Conservation (phyloP, 2,329 filamentous ascomycete genomes). For the Cercospora janseana region DNA sequence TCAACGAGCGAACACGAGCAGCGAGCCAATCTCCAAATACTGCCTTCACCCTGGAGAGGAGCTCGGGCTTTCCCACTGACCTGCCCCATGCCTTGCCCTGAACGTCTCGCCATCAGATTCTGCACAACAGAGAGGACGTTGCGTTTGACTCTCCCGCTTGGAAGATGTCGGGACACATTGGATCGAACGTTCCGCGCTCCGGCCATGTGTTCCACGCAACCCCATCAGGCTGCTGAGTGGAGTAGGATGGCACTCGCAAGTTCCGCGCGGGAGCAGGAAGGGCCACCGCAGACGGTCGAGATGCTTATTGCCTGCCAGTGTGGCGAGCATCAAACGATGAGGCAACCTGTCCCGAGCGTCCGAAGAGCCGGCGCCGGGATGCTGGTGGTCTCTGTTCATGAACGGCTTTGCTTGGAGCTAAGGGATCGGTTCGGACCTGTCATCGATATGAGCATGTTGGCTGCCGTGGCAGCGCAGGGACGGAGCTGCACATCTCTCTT, state of each 20-base stretch:
- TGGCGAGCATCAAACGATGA: conserved; percentile 10
- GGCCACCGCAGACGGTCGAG: conserved; percentile 22
- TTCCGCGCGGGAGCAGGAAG: conserved; percentile 22
- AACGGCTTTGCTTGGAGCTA: conserved; percentile 16
- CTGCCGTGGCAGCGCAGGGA: conserved; percentile 21
- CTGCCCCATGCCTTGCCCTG: conserved; percentile 21
- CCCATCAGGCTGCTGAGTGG: conserved; percentile 23
- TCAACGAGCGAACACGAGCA: conserved; percentile 21
- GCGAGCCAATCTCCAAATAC: conserved; percentile 23
- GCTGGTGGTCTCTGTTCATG: conserved; percentile 20
- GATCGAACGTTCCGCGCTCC: conserved; percentile 21
- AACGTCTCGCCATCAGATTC: conserved; percentile 24
- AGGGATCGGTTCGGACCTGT: conserved; percentile 25
- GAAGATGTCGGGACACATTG: conserved; percentile 22
- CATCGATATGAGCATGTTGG: conserved; percentile 19
- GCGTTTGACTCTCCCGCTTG: conserved; percentile 26
- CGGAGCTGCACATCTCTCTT: not conserved
- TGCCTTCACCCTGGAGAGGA: conserved; percentile 16
- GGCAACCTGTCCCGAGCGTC: conserved; percentile 18
- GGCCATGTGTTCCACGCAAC: conserved; percentile 21
- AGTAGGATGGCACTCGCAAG: conserved; percentile 16
- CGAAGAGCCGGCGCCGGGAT: conserved; percentile 17
- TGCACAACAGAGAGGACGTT: conserved; percentile 17
- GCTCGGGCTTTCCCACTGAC: conserved; percentile 14
- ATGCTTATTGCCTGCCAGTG: no score